Evolutionary conservation across 768 basidiomycete species (phyloP).

Genomic region (Clitopilus hobsonii): DNA sequence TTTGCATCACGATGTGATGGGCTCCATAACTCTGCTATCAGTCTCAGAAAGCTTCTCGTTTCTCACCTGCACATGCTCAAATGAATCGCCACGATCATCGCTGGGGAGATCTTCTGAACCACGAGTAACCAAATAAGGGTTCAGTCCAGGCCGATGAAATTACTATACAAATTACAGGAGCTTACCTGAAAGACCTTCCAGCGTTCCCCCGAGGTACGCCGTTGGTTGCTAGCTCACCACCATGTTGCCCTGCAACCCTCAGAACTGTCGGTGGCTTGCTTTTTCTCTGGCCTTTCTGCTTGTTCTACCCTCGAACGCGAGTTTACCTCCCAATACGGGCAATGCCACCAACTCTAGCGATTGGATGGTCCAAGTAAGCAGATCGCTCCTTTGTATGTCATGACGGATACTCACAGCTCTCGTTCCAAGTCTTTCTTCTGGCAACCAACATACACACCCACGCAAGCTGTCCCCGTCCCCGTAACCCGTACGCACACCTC

Average conservation of each 20-base stretch:
- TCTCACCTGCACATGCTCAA: background rate
- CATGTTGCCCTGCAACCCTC: background rate
- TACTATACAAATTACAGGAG: background rate
- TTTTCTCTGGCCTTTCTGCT: background rate
- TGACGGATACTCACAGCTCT: background rate
- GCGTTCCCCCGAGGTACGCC: background rate
- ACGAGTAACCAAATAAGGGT: background rate
- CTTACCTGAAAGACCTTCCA: background rate
- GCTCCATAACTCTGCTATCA: background rate
- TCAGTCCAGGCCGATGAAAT: background rate
- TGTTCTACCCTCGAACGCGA: background rate
- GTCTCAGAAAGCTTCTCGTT: background rate
- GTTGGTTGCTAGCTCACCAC: background rate
- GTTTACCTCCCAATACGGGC: background rate
- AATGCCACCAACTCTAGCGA: background rate
- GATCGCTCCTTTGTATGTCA: background rate
- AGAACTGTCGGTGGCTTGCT: background rate
- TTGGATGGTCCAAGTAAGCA: background rate
- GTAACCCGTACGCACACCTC: slow-evolving; percentile 27
- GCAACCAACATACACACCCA: slow-evolving; percentile 30
- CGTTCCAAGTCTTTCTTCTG: slow-evolving; percentile 39
- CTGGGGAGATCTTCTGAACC: background rate
- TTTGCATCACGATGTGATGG: background rate
- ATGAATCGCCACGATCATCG: background rate
- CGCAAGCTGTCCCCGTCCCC: slow-evolving; percentile 32